These are phyloP conservation scores for Jasminum sambac DNA, from an alignment of 257 asterid species.

Conservation along the genomic window DNA sequence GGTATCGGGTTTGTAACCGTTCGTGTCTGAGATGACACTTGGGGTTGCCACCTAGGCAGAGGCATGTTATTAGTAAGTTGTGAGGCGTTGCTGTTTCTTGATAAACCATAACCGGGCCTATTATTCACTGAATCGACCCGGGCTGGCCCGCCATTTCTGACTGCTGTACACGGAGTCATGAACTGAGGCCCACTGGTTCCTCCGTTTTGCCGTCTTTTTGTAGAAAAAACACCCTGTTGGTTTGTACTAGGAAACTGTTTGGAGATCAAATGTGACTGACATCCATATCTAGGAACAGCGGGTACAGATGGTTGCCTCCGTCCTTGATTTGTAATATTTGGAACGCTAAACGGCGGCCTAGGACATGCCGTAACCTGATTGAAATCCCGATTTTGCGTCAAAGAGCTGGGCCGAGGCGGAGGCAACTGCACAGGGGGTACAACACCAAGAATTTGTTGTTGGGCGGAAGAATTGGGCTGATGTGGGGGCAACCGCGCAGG, in stretches of 20 bases:
- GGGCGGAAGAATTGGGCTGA: slow-evolving; percentile 21
- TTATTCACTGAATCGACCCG: slow-evolving; percentile 24
- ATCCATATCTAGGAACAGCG: slow-evolving; percentile 31
- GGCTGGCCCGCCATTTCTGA: slow-evolving; percentile 34
- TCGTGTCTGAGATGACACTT: slow-evolving; percentile 25
- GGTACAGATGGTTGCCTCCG: slow-evolving; percentile 29
- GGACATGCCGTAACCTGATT: slow-evolving; percentile 33
- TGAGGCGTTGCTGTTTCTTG: slow-evolving; percentile 4
- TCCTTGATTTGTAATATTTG: slow-evolving; percentile 25
- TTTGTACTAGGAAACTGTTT: slow-evolving; percentile 26
- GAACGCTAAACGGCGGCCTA: slow-evolving; percentile 29
- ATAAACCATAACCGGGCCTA: slow-evolving; percentile 18
- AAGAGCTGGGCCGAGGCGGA: slow-evolving; percentile 22
- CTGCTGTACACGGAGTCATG: slow-evolving; percentile 29
- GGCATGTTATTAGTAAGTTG: slow-evolving; percentile 29
- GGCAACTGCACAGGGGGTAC: background rate
- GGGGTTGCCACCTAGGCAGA: slow-evolving; percentile 35
- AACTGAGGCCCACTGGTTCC: slow-evolving; percentile 35
- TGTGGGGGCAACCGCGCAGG: background rate
- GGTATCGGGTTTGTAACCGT: slow-evolving; percentile 25
- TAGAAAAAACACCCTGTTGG: slow-evolving; percentile 20
- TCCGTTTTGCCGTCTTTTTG: slow-evolving; percentile 29
- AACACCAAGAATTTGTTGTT: slow-evolving; percentile 13
- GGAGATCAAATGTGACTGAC: slow-evolving; percentile 27
- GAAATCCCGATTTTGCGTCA: slow-evolving; percentile 27